Evolutionary conservation across 805 yeast species (phyloP).

Genomic region (Schwanniomyces pseudopolymorphus): DNA sequence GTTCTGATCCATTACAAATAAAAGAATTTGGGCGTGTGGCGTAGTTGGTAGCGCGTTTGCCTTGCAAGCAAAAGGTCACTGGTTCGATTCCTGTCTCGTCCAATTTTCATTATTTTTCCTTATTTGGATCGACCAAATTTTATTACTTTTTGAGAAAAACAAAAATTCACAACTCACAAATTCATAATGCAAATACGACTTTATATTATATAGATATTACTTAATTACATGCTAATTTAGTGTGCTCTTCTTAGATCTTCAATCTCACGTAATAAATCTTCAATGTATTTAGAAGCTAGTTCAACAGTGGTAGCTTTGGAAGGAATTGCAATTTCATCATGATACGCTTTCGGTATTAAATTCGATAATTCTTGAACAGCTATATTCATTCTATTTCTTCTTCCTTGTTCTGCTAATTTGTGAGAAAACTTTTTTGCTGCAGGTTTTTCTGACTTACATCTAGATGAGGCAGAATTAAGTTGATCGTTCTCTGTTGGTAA

Average conservation of each 20-base stretch:
- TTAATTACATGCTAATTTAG: background rate
- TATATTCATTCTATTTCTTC: conserved; percentile 86
- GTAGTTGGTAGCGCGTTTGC: conserved; percentile 79
- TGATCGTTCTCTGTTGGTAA: conserved; percentile 4
- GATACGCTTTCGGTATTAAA: conserved; percentile 63
- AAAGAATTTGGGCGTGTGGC: conserved; percentile 58
- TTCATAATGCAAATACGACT: background rate
- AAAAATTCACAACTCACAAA: background rate
- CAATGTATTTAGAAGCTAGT: conserved; percentile 72
- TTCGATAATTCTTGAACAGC: conserved; percentile 77
- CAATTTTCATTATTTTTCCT: conserved; percentile 31
- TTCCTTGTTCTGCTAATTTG: conserved; percentile 93
- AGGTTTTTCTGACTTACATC: conserved; percentile 19
- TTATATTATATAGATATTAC: background rate
- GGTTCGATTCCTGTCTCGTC: conserved; percentile 77
- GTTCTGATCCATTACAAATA: too few relatives aligned
- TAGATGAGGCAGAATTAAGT: conserved; percentile 4
- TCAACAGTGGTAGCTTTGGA: conserved; percentile 96
- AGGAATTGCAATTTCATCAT: conserved; percentile 61
- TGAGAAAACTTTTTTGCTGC: conserved; percentile 68
- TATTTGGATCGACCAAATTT: too few relatives aligned
- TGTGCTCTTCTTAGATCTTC: conserved; percentile 14
- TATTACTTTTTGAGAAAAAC: too few relatives aligned
- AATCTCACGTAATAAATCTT: conserved; percentile 29
- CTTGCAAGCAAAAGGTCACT: conserved; percentile 73